phyloP scores from a whole-genome alignment of 495 filamentous ascomycete genomes.

The Aspergillus conjunctus region DNA sequence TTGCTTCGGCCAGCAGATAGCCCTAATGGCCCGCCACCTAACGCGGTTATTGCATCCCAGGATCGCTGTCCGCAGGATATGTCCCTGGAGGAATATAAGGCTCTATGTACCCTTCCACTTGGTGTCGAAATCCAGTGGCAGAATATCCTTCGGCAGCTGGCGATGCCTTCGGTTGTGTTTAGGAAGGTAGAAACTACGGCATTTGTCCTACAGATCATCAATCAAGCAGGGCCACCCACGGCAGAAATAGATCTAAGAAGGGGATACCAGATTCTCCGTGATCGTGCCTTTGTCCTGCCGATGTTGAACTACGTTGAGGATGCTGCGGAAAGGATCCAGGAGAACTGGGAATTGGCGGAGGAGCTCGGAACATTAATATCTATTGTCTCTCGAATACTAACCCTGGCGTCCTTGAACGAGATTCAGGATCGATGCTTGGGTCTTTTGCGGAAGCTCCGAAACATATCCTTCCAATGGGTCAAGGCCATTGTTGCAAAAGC shows the following conservation, averaged over 20 bases:
- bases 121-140: slow-evolving; percentile 55
- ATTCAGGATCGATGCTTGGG: slow-evolving; percentile 19
- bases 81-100: slow-evolving; percentile 53
- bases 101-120: slow-evolving; percentile 49
- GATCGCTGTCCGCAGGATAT: slow-evolving; percentile 40
- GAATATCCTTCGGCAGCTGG: slow-evolving; percentile 57
- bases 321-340: slow-evolving; percentile 34
- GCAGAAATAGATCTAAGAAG: slow-evolving; percentile 15
- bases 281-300: slow-evolving; percentile 27
- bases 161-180: slow-evolving; percentile 46
- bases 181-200: slow-evolving; percentile 46
- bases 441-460: slow-evolving; percentile 12
- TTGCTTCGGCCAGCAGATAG: slow-evolving; percentile 32
- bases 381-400: slow-evolving; percentile 39
- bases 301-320: slow-evolving; percentile 29
- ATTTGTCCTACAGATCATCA: slow-evolving; percentile 52
- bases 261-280: slow-evolving; percentile 33
- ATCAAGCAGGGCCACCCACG: slow-evolving; percentile 47
- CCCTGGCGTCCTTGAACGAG: slow-evolving; percentile 26
- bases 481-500: slow-evolving; percentile 16
- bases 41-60: slow-evolving; percentile 52
- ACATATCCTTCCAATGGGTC: slow-evolving; percentile 22
- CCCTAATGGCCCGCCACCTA: slow-evolving; percentile 28
- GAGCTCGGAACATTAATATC: slow-evolving; percentile 41
- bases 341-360: slow-evolving; percentile 53